Evolutionary conservation across 108 stramenopile species (phyloP).

Genomic region (Pseudonitzschia pungens): DNA sequence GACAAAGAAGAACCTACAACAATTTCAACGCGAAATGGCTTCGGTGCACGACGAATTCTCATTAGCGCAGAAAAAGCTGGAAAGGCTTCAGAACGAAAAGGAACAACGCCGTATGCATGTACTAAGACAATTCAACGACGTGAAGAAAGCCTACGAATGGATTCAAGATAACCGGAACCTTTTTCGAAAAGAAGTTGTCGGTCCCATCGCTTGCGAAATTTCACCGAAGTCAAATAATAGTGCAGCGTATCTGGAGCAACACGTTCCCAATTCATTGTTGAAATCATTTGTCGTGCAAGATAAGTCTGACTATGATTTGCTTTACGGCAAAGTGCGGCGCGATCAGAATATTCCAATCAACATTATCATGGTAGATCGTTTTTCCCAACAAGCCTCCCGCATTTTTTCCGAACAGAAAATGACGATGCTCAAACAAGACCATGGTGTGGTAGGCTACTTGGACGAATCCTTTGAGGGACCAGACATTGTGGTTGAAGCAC

Average conservation of each 20-base stretch:
- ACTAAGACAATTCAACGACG: constrained; percentile 34
- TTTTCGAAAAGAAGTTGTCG: constrained; percentile 76
- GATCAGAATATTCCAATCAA: constrained; percentile 65
- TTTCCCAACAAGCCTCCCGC: constrained; percentile 30
- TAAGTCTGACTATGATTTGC: constrained; percentile 72
- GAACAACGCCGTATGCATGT: constrained; percentile 43
- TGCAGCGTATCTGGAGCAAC: constrained; percentile 74
- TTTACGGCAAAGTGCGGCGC: constrained; percentile 63
- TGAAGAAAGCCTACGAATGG: constrained; percentile 53
- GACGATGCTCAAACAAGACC: constrained; percentile 54
- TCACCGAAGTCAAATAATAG: constrained; percentile 45
- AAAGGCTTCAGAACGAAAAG: constrained; percentile 62
- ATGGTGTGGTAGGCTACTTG: constrained; percentile 78
- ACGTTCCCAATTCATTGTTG: constrained; percentile 55
- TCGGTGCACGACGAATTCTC: constrained; percentile 30
- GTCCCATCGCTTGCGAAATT: constrained; percentile 76
- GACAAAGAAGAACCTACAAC: constrained; percentile 24
- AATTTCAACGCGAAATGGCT: constrained; percentile 3
- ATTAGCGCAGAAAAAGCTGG: constrained; percentile 28
- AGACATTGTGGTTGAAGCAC: constrained; percentile 65
- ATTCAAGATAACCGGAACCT: constrained; percentile 59
- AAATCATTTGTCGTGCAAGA: constrained; percentile 74
- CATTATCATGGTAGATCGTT: constrained; percentile 38
- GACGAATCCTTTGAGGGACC: constrained; percentile 77
- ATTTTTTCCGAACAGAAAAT: constrained; percentile 65